A percentile compares a stretch with the other conserved stretches of the same genome.
These are phyloP conservation scores for Lunasporangiospora selenospora DNA, from an alignment of 192 early-diverging fungal genomes.

Conservation along the genomic window DNA sequence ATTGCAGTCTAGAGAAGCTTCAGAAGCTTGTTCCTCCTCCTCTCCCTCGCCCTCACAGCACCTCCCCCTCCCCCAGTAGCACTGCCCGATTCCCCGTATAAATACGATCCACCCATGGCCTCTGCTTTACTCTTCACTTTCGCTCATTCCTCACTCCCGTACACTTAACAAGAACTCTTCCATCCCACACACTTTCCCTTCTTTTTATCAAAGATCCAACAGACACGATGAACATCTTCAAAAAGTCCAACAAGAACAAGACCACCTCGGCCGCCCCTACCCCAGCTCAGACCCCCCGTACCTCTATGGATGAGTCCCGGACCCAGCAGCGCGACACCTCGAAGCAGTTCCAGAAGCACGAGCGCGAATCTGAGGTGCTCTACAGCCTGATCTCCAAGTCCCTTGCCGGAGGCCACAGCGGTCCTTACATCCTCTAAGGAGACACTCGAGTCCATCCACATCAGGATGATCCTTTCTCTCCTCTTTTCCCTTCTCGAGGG, in stretches of 20 bases:
- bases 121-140: neutral
- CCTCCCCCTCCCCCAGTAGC: no score
- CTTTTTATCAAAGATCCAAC: neutral
- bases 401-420: slow-evolving; percentile 7
- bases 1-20: no score
- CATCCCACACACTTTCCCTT: neutral
- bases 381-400: slow-evolving; percentile 2
- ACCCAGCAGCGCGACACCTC: neutral
- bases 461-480: neutral
- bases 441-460: neutral
- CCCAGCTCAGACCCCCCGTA: slow-evolving; percentile 4
- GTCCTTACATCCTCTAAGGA: slow-evolving; percentile 23
- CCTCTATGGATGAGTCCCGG: slow-evolving; percentile 4
- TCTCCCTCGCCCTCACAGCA: no score
- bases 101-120: no score
- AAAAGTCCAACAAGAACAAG: slow-evolving; percentile 32
- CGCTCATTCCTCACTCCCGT: neutral
- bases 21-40: no score
- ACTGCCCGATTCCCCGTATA: no score
- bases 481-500: neutral
- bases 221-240: slow-evolving; percentile 17
- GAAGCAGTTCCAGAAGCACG: slow-evolving; percentile 4
- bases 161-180: neutral
- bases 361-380: neutral
- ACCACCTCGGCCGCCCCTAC: slow-evolving; percentile 9